These are phyloP conservation scores for Phytophthora podocarpi DNA, from an alignment of 352 stramenopile genomes.

Conservation along the genomic window DNA sequence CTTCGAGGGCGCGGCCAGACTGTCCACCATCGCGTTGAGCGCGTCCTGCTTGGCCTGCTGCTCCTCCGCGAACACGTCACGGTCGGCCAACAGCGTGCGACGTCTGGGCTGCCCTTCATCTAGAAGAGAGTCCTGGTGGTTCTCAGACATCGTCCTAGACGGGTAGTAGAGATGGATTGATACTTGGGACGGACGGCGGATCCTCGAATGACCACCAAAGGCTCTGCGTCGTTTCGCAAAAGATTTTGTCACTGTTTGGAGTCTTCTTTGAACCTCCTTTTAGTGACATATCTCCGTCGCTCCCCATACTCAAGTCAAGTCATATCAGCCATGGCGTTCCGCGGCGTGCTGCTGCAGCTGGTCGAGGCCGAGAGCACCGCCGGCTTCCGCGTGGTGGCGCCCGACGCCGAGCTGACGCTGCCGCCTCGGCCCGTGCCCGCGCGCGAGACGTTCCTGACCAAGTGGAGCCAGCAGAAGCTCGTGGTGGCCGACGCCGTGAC, in stretches of 20 bases:
- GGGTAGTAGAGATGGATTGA: too few species aligned
- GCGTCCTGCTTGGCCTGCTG: constrained; percentile 24
- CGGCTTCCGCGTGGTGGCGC: constrained; percentile 57
- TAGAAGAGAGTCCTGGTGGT: too few species aligned
- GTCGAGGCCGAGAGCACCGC: constrained; percentile 31
- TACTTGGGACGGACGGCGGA: neutral
- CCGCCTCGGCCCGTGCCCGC: constrained; percentile 7
- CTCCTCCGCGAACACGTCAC: constrained; percentile 30
- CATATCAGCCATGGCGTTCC: constrained; percentile 57
- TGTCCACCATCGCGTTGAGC: constrained; percentile 26
- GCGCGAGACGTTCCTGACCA: constrained; percentile 23
- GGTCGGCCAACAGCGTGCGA: neutral
- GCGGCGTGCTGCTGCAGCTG: constrained; percentile 63
- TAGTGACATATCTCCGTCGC: constrained; percentile 10
- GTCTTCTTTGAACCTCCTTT: neutral
- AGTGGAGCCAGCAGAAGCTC: constrained; percentile 54
- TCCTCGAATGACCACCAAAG: constrained; percentile 1
- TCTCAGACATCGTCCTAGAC: too few species aligned
- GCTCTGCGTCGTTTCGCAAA: constrained; percentile 12
- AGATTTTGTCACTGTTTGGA: constrained; percentile 11
- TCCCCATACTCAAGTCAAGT: neutral
- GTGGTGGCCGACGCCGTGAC: constrained; percentile 58
- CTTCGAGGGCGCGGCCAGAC: constrained; percentile 9
- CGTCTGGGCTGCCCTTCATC: too few species aligned
- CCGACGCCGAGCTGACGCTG: constrained; percentile 51